Percentiles rank a stretch among this genome's conserved stretches.
These are phyloP conservation scores for Artemisia argyi DNA, from an alignment of 129 eudicot genomes.

Conservation along the genomic window DNA sequence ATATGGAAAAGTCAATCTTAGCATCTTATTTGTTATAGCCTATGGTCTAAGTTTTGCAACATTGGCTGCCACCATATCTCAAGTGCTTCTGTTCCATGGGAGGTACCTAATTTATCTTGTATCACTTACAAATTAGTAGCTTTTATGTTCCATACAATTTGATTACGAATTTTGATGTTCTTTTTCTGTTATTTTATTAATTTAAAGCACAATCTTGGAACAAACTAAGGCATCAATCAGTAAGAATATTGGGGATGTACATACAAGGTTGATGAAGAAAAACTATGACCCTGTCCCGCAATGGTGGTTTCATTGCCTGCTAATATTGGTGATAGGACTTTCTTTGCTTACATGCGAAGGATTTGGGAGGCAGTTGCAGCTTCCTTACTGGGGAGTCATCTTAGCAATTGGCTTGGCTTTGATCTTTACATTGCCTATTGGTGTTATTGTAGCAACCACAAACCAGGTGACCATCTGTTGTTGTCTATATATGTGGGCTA, in stretches of 20 bases:
- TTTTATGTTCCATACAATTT: not conserved
- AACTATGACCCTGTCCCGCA: slow-evolving; percentile 52
- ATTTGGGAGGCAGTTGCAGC: no score
- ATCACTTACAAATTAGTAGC: no score
- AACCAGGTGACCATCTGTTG: slow-evolving; percentile 36
- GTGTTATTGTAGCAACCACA: slow-evolving; percentile 65
- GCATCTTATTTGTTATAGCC: slow-evolving; percentile 45
- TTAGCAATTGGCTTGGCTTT: slow-evolving; percentile 29
- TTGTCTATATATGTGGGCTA: not conserved
- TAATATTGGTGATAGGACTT: slow-evolving; percentile 40
- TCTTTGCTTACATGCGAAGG: slow-evolving; percentile 33
- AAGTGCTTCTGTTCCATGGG: slow-evolving; percentile 62
- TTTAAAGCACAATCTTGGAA: slow-evolving; percentile 31
- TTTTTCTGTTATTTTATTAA: not conserved
- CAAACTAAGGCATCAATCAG: slow-evolving; percentile 25
- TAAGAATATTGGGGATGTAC: slow-evolving; percentile 42
- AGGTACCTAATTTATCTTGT: slow-evolving; percentile 27
- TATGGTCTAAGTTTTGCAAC: slow-evolving; percentile 63
- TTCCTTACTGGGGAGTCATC: no score
- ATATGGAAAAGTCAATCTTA: slow-evolving; percentile 58
- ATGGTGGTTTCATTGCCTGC: slow-evolving; percentile 59
- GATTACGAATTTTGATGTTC: not conserved
- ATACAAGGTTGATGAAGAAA: slow-evolving; percentile 61
- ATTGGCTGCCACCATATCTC: slow-evolving; percentile 56
- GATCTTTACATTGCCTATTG: slow-evolving; percentile 58